Conservation (phyloP, 2,329 filamentous ascomycete genomes). For the Colletotrichum sp. region DNA sequence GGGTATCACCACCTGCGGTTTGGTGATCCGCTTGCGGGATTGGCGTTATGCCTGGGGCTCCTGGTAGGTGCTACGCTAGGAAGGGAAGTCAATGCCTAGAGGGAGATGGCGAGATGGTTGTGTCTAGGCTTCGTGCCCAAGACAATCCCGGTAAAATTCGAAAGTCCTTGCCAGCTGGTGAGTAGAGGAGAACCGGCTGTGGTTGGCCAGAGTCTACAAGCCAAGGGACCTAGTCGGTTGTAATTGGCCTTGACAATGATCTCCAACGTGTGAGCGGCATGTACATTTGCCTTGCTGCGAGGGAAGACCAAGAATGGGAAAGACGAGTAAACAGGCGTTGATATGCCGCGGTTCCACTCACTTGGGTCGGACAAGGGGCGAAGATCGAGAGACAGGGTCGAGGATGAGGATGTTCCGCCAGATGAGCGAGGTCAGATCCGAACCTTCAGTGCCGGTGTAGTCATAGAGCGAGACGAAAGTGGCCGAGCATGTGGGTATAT, state of each 20-base stretch:
- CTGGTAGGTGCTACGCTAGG: slow-evolving; percentile 13
- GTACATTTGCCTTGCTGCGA: neutral
- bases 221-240: neutral
- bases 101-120: slow-evolving; percentile 2
- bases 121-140: slow-evolving; percentile 1
- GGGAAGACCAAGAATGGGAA: neutral
- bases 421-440: neutral
- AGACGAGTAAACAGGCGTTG: neutral
- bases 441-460: neutral
- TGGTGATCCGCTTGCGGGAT: slow-evolving; percentile 6
- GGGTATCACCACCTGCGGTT: slow-evolving; percentile 1
- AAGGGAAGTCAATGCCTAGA: slow-evolving; percentile 1
- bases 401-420: neutral
- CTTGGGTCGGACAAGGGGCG: slow-evolving; percentile 1
- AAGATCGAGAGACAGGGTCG: slow-evolving; percentile 6
- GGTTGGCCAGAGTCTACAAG: slow-evolving; percentile 2
- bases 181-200: neutral
- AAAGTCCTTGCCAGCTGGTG: neutral
- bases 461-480: slow-evolving; percentile 1
- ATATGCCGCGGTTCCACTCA: slow-evolving; percentile 15
- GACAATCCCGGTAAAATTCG: slow-evolving; percentile 13
- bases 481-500: neutral
- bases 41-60: slow-evolving; percentile 7
- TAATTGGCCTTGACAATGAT: neutral
- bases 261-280: neutral